Conservation (phyloP, 2,329 filamentous ascomycete genomes). For the Pseudogymnoascus sp. region DNA sequence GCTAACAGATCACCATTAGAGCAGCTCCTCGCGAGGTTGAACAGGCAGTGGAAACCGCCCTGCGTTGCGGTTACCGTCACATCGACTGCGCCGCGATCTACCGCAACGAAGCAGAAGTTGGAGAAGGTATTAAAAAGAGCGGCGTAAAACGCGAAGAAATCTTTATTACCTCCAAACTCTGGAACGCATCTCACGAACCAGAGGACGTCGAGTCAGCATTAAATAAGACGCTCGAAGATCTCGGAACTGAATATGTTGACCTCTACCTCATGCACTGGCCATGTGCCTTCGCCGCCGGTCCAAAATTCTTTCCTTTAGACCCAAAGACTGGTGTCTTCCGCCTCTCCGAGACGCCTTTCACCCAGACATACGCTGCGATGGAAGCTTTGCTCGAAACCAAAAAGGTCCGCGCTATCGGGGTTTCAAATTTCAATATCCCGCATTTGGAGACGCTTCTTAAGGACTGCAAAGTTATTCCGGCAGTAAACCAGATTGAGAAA, state of each 20-base stretch:
- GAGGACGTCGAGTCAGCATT: constrained; percentile 27
- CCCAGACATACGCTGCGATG: constrained; percentile 49
- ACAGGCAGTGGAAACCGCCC: constrained; percentile 36
- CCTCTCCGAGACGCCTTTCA: constrained; percentile 27
- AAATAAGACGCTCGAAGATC: constrained; percentile 29
- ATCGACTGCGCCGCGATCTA: constrained; percentile 41
- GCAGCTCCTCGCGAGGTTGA: constrained; percentile 30
- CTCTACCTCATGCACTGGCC: constrained; percentile 34
- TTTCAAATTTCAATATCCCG: constrained; percentile 48
- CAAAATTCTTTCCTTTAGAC: constrained; percentile 20
- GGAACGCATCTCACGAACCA: constrained; percentile 39
- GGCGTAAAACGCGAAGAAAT: constrained; percentile 33
- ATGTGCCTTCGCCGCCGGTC: constrained; percentile 23
- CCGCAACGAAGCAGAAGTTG: constrained; percentile 36
- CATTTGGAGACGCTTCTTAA: constrained; percentile 33
- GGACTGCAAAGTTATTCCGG: constrained; percentile 40
- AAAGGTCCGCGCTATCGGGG: constrained; percentile 48
- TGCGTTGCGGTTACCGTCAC: constrained; percentile 39
- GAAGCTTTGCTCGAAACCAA: constrained; percentile 44
- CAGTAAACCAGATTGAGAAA: constrained; percentile 49
- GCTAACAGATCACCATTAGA: constrained; percentile 17
- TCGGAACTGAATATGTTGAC: constrained; percentile 32
- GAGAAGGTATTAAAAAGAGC: constrained; percentile 33
- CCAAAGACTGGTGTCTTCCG: constrained; percentile 21
- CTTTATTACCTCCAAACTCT: constrained; percentile 50